A percentile compares a stretch with the other conserved stretches of the same genome.
phyloP scores from a whole-genome alignment of 2,329 filamentous ascomycete species.

The Hypomyces perniciosus region DNA sequence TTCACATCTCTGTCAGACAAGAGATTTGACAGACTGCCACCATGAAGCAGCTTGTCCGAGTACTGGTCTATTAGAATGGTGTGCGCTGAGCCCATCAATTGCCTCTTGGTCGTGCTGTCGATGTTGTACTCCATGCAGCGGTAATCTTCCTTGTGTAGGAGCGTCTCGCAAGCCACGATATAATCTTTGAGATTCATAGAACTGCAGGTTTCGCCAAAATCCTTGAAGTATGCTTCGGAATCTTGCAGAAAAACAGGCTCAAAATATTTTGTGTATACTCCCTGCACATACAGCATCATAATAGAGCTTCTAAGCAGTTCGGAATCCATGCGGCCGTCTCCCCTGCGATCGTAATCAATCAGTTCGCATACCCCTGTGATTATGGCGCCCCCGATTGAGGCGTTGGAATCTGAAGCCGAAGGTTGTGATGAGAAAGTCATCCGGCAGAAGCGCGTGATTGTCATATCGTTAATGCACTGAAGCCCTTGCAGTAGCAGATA shows the following conservation, averaged over 20 bases:
- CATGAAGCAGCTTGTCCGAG: conserved; percentile 58
- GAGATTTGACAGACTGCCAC: conserved; percentile 63
- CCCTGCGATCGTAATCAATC: conserved; percentile 63
- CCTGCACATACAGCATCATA: conserved; percentile 77
- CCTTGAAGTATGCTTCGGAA: conserved; percentile 62
- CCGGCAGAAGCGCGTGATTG: conserved; percentile 67
- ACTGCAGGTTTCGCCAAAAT: conserved; percentile 64
- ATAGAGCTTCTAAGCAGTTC: conserved; percentile 68
- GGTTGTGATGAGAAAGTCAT: conserved; percentile 36
- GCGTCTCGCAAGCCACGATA: conserved; percentile 59
- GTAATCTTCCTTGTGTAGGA: conserved; percentile 66
- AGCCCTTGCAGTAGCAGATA: conserved; percentile 70
- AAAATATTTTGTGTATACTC: conserved; percentile 72
- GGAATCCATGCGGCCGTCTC: conserved; percentile 51
- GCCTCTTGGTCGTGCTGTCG: conserved; percentile 74
- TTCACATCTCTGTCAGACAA: conserved; percentile 63
- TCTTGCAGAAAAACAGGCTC: conserved; percentile 66
- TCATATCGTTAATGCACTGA: conserved; percentile 73
- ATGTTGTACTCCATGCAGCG: conserved; percentile 78
- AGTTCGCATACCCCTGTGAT: conserved; percentile 62
- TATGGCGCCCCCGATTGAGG: conserved; percentile 27
- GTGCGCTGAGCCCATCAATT: conserved; percentile 69
- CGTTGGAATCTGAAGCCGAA: conserved; percentile 4
- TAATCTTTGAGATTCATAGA: conserved; percentile 65
- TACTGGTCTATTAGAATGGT: conserved; percentile 64